Conservation (phyloP, 441 rosid genomes). For the Adansonia rubrostipa region DNA sequence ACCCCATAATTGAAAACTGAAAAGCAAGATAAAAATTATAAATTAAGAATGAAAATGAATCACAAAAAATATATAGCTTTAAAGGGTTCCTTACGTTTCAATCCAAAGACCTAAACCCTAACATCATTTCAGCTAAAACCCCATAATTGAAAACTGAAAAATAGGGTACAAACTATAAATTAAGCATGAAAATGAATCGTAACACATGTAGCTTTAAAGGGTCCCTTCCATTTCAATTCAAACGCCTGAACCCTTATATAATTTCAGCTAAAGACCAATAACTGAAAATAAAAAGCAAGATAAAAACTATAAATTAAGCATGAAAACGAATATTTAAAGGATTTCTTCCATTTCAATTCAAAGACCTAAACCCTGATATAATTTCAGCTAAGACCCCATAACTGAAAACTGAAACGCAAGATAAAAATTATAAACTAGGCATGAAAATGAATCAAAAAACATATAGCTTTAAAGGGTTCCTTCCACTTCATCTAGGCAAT, state of each 20-base stretch:
- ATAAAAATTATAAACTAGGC: neutral
- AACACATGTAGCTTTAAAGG: neutral
- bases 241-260: conserved; percentile 19
- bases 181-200: neutral
- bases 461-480: neutral
- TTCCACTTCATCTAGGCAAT: neutral
- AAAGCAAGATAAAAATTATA: neutral
- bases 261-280: conserved; percentile 34
- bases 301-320: neutral
- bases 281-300: neutral
- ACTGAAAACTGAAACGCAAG: conserved; percentile 15
- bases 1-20: conserved; percentile 25
- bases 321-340: too few relatives aligned
- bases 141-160: conserved; percentile 22
- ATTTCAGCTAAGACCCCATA: conserved; percentile 35
- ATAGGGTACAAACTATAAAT: neutral
- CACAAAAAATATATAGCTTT: neutral
- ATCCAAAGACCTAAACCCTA: conserved; percentile 54
- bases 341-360: conserved; percentile 19
- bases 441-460: neutral
- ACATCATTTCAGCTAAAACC: conserved; percentile 34
- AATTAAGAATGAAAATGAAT: neutral
- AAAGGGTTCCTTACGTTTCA: neutral
- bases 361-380: conserved; percentile 52
- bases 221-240: neutral